Evolutionary conservation across 176 grass and related monocot genomes (phyloP), one percentile per base, ranked within the genome.

Genomic region (Guadua angustifolia): DNA sequence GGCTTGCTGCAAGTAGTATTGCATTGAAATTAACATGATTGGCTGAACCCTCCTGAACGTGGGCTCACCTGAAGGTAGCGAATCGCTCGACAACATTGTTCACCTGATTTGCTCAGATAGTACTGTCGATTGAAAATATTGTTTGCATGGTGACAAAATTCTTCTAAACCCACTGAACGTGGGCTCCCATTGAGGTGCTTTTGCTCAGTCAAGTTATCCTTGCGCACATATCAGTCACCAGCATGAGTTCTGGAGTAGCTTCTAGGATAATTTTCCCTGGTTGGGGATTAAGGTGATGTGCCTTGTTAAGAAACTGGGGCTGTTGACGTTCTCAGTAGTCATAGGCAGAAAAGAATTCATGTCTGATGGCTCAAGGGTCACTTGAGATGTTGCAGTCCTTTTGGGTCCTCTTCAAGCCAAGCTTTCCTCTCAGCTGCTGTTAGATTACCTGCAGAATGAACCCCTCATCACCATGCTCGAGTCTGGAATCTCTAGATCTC

Each of bases 1-100:
- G 29, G n/a, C n/a, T n/a, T n/a, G n/a, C n/a, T n/a, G n/a, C n/a
- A 8, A 59, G 47, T 67, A 66, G 45, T 78, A 46, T 66, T 86
- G 77, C 46, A 49, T 21, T 59, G 29, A 29, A 50, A 74, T 79
- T 32, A 60, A 70, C 21, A 9, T 65, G 7, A 57, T 38, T 71
- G 17, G 61, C 16, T 35, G 36, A 74, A 17, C 22, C 1, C 24
- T 7, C 25, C 14, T 17, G 8, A 16, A 4, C 60, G n/a, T 15
- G 0, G n/a, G n/a, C n/a, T n/a, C n/a, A n/a, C 25, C 60, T 59
- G 9, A 59, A 59, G 56, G 18, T 56, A 19, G 2, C 15, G n/a
- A 58, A 8, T 35, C 40, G n/a, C 9, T 15, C 3, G 36, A 59
- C 66, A 45, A 46, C 51, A 71, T 60, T 26, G 42, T 46, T 33